Evolutionary conservation across 139 green algal genomes (phyloP).

Genomic region (Coelastrella sp.): DNA sequence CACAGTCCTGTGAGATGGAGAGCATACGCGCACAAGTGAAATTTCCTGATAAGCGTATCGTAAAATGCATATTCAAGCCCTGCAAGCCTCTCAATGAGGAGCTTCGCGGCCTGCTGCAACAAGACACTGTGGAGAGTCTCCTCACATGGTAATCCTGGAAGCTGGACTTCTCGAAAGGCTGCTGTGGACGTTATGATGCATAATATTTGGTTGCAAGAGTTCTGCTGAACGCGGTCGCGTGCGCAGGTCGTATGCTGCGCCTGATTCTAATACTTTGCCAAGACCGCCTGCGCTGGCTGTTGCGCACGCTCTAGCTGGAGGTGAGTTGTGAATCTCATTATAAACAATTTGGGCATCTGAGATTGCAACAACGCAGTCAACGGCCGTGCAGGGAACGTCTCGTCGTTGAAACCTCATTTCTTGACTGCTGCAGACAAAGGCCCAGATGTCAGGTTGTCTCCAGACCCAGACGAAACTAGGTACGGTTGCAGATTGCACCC

Average conservation of each 20-base stretch:
- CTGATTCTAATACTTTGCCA: slow-evolving; percentile 14
- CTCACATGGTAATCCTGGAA: not conserved
- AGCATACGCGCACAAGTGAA: not conserved
- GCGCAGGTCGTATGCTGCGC: slow-evolving; percentile 22
- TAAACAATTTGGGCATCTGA: no score
- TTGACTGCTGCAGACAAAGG: not conserved
- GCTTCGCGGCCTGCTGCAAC: not conserved
- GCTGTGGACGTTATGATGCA: no score
- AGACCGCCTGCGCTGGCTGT: slow-evolving; percentile 3
- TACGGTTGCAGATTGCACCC: not conserved
- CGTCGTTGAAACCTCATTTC: not conserved
- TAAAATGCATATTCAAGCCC: slow-evolving; percentile 22
- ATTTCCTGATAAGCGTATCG: not conserved
- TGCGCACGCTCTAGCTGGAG: slow-evolving; percentile 24
- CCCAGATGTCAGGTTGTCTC: slow-evolving; percentile 21
- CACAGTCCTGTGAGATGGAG: not conserved
- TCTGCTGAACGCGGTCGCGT: not conserved
- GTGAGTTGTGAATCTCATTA: not conserved
- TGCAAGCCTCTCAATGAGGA: not conserved
- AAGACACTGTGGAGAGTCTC: not conserved
- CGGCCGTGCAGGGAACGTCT: no score
- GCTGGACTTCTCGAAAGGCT: no score
- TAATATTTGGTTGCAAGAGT: no score
- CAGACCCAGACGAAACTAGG: slow-evolving; percentile 23
- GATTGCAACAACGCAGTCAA: no score